These are phyloP conservation scores for Thielaviopsis ethacetica DNA, from an alignment of 2,329 filamentous ascomycete genomes.

Conservation along the genomic window DNA sequence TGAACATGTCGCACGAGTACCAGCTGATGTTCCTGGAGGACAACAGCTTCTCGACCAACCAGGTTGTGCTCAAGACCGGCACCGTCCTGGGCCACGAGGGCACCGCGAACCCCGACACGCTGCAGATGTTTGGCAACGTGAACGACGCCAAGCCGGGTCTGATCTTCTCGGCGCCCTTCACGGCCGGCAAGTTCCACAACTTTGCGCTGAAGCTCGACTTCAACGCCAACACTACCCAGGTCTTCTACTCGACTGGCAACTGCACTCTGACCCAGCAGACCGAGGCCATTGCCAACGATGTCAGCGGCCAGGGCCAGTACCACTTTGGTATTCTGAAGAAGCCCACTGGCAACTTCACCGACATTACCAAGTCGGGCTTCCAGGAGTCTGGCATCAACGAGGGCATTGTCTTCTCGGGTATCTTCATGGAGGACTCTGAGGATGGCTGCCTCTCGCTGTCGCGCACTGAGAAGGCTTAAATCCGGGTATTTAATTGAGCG, in stretches of 20 bases:
- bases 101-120: slow-evolving; percentile 21
- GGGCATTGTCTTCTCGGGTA: slow-evolving; percentile 33
- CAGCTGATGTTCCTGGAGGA: slow-evolving; percentile 35
- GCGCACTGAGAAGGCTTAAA: slow-evolving; percentile 8
- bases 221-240: slow-evolving; percentile 34
- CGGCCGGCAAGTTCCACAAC: slow-evolving; percentile 39
- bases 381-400: slow-evolving; percentile 34
- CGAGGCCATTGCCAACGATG: slow-evolving; percentile 22
- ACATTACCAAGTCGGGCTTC: slow-evolving; percentile 31
- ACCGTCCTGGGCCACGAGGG: slow-evolving; percentile 26
- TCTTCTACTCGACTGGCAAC: slow-evolving; percentile 37
- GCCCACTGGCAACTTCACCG: slow-evolving; percentile 27
- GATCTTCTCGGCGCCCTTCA: slow-evolving; percentile 35
- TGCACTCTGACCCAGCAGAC: slow-evolving; percentile 31
- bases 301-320: slow-evolving; percentile 24
- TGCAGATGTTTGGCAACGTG: slow-evolving; percentile 31
- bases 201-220: slow-evolving; percentile 44
- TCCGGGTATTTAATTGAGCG: not conserved
- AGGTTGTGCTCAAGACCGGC: slow-evolving; percentile 39
- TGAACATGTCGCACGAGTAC: slow-evolving; percentile 47
- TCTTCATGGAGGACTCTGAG: slow-evolving; percentile 35
- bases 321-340: slow-evolving; percentile 49
- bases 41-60: slow-evolving; percentile 30
- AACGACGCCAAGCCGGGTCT: slow-evolving; percentile 28
- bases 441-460: slow-evolving; percentile 23